A percentile compares a stretch with the other conserved stretches of the same genome.
Conservation (phyloP, 2,329 filamentous ascomycete genomes). For the Ophiocordyceps camponoti-floridani region DNA sequence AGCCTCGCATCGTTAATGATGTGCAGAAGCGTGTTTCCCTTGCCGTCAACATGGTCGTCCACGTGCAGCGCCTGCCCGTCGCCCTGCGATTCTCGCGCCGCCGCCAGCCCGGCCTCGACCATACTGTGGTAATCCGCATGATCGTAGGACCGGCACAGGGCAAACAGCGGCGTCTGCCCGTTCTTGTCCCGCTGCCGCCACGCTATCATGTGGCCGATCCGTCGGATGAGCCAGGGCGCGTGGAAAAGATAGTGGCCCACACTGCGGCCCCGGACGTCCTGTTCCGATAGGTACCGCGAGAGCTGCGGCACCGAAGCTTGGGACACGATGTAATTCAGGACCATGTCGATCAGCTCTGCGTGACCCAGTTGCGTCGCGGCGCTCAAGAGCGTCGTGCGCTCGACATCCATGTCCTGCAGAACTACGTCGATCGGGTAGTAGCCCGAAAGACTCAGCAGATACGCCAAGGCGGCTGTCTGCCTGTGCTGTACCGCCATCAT, state of each 20-base stretch:
- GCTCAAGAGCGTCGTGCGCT: conserved; percentile 76
- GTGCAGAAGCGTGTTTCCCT: conserved; percentile 90
- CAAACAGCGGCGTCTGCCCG: conserved; percentile 93
- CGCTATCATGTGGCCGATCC: conserved; percentile 60
- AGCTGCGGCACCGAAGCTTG: conserved; percentile 37
- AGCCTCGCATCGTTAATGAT: conserved; percentile 78
- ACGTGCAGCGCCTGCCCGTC: conserved; percentile 71
- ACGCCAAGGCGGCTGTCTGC: conserved; percentile 54
- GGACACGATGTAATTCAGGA: conserved; percentile 53
- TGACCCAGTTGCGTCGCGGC: conserved; percentile 79
- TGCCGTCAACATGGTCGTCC: conserved; percentile 81
- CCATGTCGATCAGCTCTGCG: conserved; percentile 51
- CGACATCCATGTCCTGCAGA: conserved; percentile 71
- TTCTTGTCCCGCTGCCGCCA: conserved; percentile 92
- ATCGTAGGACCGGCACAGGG: conserved; percentile 87
- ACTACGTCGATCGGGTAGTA: conserved; percentile 58
- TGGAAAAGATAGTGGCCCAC: conserved; percentile 95
- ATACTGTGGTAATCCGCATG: conserved; percentile 73
- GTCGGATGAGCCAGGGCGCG: conserved; percentile 60
- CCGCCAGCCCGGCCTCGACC: conserved; percentile 65
- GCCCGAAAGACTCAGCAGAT: conserved; percentile 59
- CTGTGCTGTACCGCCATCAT: conserved; percentile 73
- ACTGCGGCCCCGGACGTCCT: conserved; percentile 75
- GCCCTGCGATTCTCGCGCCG: conserved; percentile 55
- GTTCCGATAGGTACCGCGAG: conserved; percentile 49